A percentile compares a stretch with the other conserved stretches of the same genome.
Evolutionary conservation across 2,329 filamentous ascomycete genomes (phyloP).

Genomic region (Clonostachys byssicola): DNA sequence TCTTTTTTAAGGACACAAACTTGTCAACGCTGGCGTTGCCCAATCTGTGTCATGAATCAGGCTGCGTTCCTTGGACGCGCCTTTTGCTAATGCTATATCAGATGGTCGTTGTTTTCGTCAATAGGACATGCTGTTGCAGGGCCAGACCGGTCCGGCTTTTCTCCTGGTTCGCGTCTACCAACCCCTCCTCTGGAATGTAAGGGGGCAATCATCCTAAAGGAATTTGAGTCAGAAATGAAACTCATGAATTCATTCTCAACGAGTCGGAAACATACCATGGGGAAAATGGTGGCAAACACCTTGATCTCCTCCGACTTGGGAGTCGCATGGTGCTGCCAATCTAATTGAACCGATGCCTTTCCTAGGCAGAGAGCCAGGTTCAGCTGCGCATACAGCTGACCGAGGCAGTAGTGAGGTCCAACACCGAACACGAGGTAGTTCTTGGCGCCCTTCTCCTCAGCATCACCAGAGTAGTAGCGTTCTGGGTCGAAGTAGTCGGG

Average conservation of each 20-base stretch:
- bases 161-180: too few relatives aligned
- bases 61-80: too few relatives aligned
- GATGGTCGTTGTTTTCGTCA: too few relatives aligned
- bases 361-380: slow-evolving; percentile 88
- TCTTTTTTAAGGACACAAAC: too few relatives aligned
- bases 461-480: slow-evolving; percentile 85
- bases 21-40: too few relatives aligned
- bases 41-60: too few relatives aligned
- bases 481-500: slow-evolving; percentile 89
- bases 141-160: too few relatives aligned
- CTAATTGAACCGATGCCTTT: slow-evolving; percentile 79
- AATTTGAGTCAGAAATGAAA: slow-evolving; percentile 14
- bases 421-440: slow-evolving; percentile 97
- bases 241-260: background rate
- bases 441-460: slow-evolving; percentile 81
- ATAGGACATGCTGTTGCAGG: too few relatives aligned
- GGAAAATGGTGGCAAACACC: slow-evolving; percentile 98
- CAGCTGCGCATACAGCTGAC: slow-evolving; percentile 84
- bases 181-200: slow-evolving; percentile 59
- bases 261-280: slow-evolving; percentile 61
- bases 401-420: slow-evolving; percentile 93
- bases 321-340: slow-evolving; percentile 89
- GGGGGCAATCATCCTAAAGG: slow-evolving; percentile 72
- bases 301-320: slow-evolving; percentile 88
- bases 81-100: too few relatives aligned